Evolutionary conservation across 345 rosid species (phyloP), one percentile per base, ranked within the genome.

Genomic region (Pistacia integerrima): DNA sequence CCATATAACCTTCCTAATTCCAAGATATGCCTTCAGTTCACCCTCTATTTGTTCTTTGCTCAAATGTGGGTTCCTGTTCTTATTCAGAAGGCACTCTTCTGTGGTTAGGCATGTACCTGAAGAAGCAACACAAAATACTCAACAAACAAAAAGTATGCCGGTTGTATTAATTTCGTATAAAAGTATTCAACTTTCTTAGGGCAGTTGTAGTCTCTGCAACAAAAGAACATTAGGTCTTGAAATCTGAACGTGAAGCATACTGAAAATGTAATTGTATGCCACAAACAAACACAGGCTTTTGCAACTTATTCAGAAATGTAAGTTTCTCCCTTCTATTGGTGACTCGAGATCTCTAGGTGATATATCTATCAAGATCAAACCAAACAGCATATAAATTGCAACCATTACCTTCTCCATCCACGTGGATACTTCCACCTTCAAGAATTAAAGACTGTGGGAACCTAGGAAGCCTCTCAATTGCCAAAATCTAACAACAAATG

Each of bases 351-450:
- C 44, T 62, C 10, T 0, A 13, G 52, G 61, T 30, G 25, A 52
- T 5, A 8, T 41, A 41, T 41, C 46, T 41, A 41, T 14, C 59
- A 74, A 57, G 20, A 64, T 14, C 72, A 52, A 70, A 54, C 17
- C 20, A 68, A 66, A 22, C 57, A 64, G 16, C 33, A 61, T 17
- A 58, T 11, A 38, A 44, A 51, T 59, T 52, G 1, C 76, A 78
- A 17, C 22, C 11, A 10, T 73, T 73, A 93, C 99, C 99, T 90
- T 93, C 98, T 74, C 99, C 99, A 33, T 93, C 99, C 11, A 96
- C 99, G 76, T 96, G 97, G 82, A 96, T 96, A 87, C 99, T 93
- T 84, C 99, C 99, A 65, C 98, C 99, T 93, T 96, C 99, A 79
- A 93, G 99, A 80, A 93, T 80, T 81, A 96, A 87, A 12, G 85